phyloP scores from a whole-genome alignment of 1,139 yeast species.

The Suhomyces guaymorum region DNA sequence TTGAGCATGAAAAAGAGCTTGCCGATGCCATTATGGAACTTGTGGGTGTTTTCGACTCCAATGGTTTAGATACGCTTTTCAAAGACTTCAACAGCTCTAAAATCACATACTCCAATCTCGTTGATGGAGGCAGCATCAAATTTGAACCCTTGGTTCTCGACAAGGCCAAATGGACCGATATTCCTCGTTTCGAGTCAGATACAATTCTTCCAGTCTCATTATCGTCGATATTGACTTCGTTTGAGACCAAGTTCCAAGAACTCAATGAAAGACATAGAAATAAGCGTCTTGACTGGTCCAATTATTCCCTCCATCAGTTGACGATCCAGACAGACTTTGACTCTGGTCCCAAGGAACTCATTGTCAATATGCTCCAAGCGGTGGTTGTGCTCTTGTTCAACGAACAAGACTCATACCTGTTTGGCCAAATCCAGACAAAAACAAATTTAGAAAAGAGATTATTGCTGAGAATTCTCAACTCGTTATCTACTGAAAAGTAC shows the following conservation, averaged over 20 bases:
- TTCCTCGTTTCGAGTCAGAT: constrained; percentile 31
- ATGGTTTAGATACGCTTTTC: constrained; percentile 36
- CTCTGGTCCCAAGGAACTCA: constrained; percentile 35
- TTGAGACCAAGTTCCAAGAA: constrained; percentile 14
- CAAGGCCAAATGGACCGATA: constrained; percentile 44
- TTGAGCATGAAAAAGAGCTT: constrained; percentile 24
- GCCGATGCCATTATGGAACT: constrained; percentile 16
- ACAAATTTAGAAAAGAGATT: constrained; percentile 32
- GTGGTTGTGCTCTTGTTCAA: constrained; percentile 34
- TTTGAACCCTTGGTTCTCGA: constrained; percentile 39
- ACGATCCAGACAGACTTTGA: constrained; percentile 30
- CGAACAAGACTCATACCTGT: constrained; percentile 18
- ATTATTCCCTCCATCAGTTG: constrained; percentile 35
- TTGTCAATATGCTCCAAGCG: constrained; percentile 43
- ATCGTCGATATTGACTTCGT: constrained; percentile 13
- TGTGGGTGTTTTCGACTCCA: constrained; percentile 28
- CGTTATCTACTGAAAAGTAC: constrained; percentile 34
- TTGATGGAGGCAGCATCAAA: constrained; percentile 19
- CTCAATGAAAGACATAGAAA: constrained; percentile 16
- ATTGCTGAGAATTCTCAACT: constrained; percentile 28
- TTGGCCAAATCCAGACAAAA: constrained; percentile 21
- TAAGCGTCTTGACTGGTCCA: constrained; percentile 25
- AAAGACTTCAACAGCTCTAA: constrained; percentile 30
- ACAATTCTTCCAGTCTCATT: constrained; percentile 14
- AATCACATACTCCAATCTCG: constrained; percentile 17